phyloP scores from a whole-genome alignment of 2,329 filamentous ascomycete genomes.

The Colletotrichum plurivorum region DNA sequence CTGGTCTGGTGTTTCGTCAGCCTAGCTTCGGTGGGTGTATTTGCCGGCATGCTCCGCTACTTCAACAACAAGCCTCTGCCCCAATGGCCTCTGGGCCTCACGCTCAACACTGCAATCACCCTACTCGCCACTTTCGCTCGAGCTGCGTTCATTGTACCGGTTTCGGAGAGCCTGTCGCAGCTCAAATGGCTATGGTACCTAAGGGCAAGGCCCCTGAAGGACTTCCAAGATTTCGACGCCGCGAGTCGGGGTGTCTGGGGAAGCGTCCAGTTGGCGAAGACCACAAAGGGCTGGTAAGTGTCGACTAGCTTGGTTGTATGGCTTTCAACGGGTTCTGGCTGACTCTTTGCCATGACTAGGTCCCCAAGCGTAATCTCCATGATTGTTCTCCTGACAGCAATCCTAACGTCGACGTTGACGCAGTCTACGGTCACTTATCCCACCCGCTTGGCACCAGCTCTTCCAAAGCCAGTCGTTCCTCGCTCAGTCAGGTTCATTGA shows the following conservation, averaged over 20 bases:
- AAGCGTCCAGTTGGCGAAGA: conserved; percentile 25
- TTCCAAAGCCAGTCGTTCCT: too few species aligned
- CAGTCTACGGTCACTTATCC: too few species aligned
- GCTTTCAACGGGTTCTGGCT: neutral
- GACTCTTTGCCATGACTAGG: too few species aligned
- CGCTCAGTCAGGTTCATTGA: too few species aligned
- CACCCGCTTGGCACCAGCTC: too few species aligned
- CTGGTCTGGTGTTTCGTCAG: neutral
- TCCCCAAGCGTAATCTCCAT: too few species aligned
- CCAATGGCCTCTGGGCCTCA: conserved; percentile 43
- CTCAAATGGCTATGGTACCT: conserved; percentile 45
- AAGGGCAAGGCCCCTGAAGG: conserved; percentile 35
- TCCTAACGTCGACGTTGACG: too few species aligned
- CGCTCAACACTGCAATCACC: conserved; percentile 46
- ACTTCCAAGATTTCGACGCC: conserved; percentile 45
- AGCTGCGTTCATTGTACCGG: conserved; percentile 43
- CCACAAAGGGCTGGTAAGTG: conserved; percentile 12
- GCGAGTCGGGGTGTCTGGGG: conserved; percentile 42
- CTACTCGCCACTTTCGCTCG: conserved; percentile 45
- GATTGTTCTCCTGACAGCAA: too few species aligned
- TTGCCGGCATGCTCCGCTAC: conserved; percentile 5
- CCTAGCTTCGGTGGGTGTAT: neutral
- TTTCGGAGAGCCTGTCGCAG: conserved; percentile 44
- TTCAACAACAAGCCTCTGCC: conserved; percentile 43
- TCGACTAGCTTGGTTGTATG: too few species aligned